phyloP scores from a whole-genome alignment of 441 rosid genomes.

The Viola pubescens region DNA sequence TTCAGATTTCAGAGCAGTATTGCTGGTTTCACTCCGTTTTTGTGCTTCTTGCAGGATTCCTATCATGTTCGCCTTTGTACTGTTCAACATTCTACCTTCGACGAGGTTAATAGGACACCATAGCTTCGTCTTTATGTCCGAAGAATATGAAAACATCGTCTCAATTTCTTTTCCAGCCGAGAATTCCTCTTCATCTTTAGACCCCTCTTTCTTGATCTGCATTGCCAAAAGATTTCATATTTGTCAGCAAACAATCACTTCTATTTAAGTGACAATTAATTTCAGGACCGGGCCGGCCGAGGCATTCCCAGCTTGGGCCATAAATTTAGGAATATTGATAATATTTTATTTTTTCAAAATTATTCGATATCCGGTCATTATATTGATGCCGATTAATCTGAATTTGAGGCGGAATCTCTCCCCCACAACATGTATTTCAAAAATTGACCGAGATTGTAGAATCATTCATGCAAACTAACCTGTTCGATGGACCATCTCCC shows the following conservation, averaged over 20 bases:
- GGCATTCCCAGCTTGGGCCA: too few species aligned
- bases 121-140: slow-evolving; percentile 62
- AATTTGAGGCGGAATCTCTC: background rate
- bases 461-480: slow-evolving; percentile 25
- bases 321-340: too few species aligned
- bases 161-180: slow-evolving; percentile 30
- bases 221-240: slow-evolving; percentile 7
- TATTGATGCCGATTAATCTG: too few species aligned
- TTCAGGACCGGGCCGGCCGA: background rate
- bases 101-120: slow-evolving; percentile 70
- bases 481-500: slow-evolving; percentile 91
- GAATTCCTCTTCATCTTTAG: slow-evolving; percentile 20
- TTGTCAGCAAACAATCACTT: too few species aligned
- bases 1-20: background rate
- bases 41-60: slow-evolving; percentile 56
- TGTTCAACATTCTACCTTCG: slow-evolving; percentile 68
- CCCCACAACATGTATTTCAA: background rate
- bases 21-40: slow-evolving; percentile 22
- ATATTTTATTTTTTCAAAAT: background rate
- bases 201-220: slow-evolving; percentile 39
- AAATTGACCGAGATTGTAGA: background rate
- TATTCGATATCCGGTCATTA: too few species aligned
- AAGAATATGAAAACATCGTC: slow-evolving; percentile 48
- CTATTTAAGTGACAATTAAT: slow-evolving; percentile 1
- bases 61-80: slow-evolving; percentile 60